Base-by-base conservation (phyloP, 441 rosid species). In the Jatropha podagrica region DNA sequence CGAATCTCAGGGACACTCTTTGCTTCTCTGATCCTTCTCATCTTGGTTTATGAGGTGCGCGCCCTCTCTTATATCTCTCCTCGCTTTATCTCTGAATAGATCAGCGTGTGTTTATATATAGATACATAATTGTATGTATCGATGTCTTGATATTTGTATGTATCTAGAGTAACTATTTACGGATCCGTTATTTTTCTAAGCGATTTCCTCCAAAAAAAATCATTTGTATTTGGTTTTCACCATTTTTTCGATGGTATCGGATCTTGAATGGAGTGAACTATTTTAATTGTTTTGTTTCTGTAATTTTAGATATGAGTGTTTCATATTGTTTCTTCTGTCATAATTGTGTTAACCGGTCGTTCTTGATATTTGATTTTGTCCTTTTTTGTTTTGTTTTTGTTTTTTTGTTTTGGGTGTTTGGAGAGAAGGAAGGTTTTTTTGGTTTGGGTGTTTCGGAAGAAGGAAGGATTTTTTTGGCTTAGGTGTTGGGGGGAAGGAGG, bases 1-100 rank as follows among this genome's bases (percentile, higher is more conserved):
- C 69, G 63, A 67, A 41, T 72, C 69, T 66, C 77, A 60, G 69
- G 54, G 83, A 77, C 83, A 73, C 84, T 81, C 67, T 67, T 42
- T 3, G 54, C 14, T 11, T 81, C 67, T 68, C 17, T 13, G 54
- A 49, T 11, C 54, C 54, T 49, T 49, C 0, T 49, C 54, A 49
- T 49, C 54, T 13, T 49, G 54, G 54, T 49, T 49, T 49, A 49
- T 92, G 97, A 92, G 97, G 97, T 92, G 80, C 32, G 32, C 32
- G 32, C 32, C 32, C 32, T 32, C 32, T 7, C 37, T 26, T 60
- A 7, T 17, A 56, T 20, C 17, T 79, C 3, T 58, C 44, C 15
- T 1, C 32, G 23, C 55, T 11, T 26, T 15, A 59, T 32, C 32
- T 32, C 32, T 32, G 32, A 32, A 32, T 32, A 32, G 32, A 32